Conservation (phyloP, 2,329 filamentous ascomycete species). For the Claviceps arundinis region DNA sequence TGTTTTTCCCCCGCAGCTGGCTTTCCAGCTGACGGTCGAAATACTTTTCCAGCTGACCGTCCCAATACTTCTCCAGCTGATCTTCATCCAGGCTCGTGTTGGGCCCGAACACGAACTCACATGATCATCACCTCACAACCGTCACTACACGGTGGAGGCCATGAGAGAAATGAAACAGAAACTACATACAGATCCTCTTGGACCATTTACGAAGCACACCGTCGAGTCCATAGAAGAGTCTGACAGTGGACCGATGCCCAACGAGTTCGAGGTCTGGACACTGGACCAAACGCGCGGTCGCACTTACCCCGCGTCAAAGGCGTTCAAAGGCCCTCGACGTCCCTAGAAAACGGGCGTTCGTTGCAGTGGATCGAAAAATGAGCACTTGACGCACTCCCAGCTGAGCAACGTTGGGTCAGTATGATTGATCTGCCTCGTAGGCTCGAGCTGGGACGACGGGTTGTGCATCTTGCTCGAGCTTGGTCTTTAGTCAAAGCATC, state of each 20-base stretch:
- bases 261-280: neutral
- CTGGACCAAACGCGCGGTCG: neutral
- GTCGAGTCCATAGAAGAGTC: neutral
- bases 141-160: constrained; percentile 1
- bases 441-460: neutral
- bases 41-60: neutral
- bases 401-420: neutral
- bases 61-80: neutral
- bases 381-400: too few relatives aligned
- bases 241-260: neutral
- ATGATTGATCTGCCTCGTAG: neutral
- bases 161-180: constrained; percentile 6
- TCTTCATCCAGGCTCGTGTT: neutral
- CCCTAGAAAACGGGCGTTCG: neutral
- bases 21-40: neutral
- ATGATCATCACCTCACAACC: neutral
- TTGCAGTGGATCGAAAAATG: neutral
- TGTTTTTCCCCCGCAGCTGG: neutral
- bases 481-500: neutral
- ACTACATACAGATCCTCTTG: constrained; percentile 24
- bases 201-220: constrained; percentile 21
- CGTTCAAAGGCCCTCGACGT: neutral
- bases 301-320: neutral
- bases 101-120: neutral
- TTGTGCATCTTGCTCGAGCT: neutral